These are phyloP conservation scores for Fusarium sambucinum DNA, from an alignment of 2,329 filamentous ascomycete species.

Conservation along the genomic window DNA sequence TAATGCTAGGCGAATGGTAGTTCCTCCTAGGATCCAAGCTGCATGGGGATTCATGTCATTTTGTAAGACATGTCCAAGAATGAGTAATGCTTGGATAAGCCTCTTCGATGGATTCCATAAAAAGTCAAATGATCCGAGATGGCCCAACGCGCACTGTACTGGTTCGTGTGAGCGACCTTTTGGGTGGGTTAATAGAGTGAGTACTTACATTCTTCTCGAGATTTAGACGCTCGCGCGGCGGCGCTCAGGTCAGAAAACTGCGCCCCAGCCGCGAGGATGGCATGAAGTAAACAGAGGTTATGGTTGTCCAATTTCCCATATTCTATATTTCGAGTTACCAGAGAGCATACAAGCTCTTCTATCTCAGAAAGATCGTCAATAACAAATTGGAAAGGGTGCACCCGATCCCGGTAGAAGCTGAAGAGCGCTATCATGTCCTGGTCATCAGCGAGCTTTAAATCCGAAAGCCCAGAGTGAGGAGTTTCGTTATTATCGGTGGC, in stretches of 20 bases:
- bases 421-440: conserved; percentile 35
- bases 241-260: conserved; percentile 34
- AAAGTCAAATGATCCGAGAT: conserved; percentile 20
- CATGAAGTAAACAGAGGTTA: conserved; percentile 32
- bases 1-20: conserved; percentile 32
- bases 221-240: conserved; percentile 5
- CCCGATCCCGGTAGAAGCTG: conserved; percentile 25
- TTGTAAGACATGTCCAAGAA: conserved; percentile 37
- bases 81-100: conserved; percentile 30
- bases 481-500: background rate
- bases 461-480: background rate
- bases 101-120: conserved; percentile 32
- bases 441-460: conserved; percentile 4
- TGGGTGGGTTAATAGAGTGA: rapidly evolving
- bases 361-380: conserved; percentile 24
- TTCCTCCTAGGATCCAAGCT: conserved; percentile 37
- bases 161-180: rapidly evolving
- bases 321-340: background rate
- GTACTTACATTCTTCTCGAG: conserved; percentile 19
- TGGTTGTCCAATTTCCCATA: background rate
- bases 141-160: conserved; percentile 26
- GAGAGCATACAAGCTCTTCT: conserved; percentile 29
- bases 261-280: conserved; percentile 38
- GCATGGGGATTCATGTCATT: conserved; percentile 40
- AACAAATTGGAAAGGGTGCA: conserved; percentile 30